Base-by-base conservation (phyloP, 2,329 filamentous ascomycete species). In the Neofusicoccum cordaticola region DNA sequence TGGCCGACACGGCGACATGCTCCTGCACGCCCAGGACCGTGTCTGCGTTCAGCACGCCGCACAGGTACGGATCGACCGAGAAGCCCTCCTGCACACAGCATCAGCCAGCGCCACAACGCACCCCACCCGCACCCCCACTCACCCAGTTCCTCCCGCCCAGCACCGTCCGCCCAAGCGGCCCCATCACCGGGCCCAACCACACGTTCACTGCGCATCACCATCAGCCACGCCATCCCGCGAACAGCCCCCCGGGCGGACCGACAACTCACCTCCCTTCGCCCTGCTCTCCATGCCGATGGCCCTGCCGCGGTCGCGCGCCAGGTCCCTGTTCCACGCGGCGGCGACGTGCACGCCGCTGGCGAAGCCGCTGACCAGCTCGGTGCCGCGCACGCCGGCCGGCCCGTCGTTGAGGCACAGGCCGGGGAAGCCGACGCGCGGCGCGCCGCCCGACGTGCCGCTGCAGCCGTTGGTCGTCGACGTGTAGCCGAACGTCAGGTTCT, bases 41-140 rank as follows among this genome's bases (percentile, higher is more conserved):
- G 57, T 75, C 66, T 12, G 73, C 72, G 69, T 78, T 77, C 1
- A 76, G 71, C 37, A 80, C 69, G 53, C 79, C 82, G 35, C 75
- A 76, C 15, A 84, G 73, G 64, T 77, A 77, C 1, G 81, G 81
- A 65, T 84, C 82, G 1, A 72, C 70, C 15, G 72, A 70, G 9
- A 77, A 81, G 0, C 79, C 79, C 69, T 82, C 80, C 79, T 79
- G 81, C 66, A 79, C 11, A n/a, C 4, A n/a, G 27, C 27, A 7
- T 31, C 27, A n/a, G 15, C 15, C 5, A 22, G 22, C 22, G 51
- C 27, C n/a, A 42, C 17, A 12, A 9, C 7, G 42, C 11, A 15
- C 7, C 13, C 1, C 17, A 57, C 8, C 37, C 9, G 11, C n/a
- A 12, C 15, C 39, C 22, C 4, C 34, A 35, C 51, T 64, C 35